phyloP scores from a whole-genome alignment of 169 alveolate species.

The Toxoplasma gondii region DNA sequence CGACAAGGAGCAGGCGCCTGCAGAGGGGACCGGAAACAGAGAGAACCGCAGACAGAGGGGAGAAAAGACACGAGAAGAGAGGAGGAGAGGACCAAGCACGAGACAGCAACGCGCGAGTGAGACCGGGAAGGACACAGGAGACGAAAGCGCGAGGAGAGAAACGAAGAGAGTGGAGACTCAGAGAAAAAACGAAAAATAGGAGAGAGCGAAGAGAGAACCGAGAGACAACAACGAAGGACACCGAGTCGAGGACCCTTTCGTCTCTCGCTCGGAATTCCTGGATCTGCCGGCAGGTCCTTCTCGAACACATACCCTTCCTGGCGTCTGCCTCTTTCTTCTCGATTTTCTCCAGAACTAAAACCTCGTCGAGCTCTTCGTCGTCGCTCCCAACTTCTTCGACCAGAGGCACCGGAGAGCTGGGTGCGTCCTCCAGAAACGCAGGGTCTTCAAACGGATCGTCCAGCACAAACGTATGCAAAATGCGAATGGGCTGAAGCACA shows the following conservation, averaged over 20 bases:
- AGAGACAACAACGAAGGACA: too few species aligned
- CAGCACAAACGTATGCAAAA: conserved; percentile 87
- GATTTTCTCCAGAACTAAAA: conserved; percentile 58
- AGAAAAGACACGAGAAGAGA: neutral
- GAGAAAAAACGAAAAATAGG: too few species aligned
- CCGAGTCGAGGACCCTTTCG: too few species aligned
- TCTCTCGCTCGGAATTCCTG: too few species aligned
- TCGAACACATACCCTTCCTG: conserved; percentile 53
- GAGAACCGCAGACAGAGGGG: too few species aligned
- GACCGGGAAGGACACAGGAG: neutral
- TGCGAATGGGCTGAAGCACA: conserved; percentile 82
- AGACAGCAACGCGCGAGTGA: neutral
- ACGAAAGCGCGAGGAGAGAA: too few species aligned
- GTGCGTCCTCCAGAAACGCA: conserved; percentile 46
- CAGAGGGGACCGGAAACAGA: neutral
- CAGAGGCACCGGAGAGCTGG: conserved; percentile 59
- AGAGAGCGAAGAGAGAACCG: too few species aligned
- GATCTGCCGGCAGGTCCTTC: too few species aligned
- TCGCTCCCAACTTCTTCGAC: conserved; percentile 63
- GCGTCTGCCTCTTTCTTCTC: conserved; percentile 76
- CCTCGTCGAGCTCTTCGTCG: conserved; percentile 55
- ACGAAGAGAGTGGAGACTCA: too few species aligned
- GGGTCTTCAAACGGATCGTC: conserved; percentile 93
- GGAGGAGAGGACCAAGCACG: neutral
- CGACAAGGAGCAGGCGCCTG: neutral